Conservation (phyloP, 129 eudicot genomes). For the Oenanthe sinensis region DNA sequence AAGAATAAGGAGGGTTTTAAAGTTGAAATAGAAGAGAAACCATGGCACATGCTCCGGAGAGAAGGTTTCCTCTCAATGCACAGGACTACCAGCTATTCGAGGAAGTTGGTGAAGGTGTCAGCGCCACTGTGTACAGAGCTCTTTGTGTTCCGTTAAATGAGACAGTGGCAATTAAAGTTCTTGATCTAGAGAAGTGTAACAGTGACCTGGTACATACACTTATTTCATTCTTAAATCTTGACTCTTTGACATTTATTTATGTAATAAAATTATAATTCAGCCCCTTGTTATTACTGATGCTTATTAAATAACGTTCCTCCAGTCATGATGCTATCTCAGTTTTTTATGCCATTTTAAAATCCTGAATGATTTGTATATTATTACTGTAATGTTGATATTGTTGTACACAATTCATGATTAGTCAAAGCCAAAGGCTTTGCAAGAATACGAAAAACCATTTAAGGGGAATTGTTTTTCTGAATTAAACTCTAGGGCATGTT, state of each 20-base stretch:
- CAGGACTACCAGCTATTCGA: conserved; percentile 64
- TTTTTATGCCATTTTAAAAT: background rate
- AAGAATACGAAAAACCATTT: background rate
- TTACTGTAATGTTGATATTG: background rate
- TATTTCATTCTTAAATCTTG: background rate
- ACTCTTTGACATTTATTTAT: background rate
- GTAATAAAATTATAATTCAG: background rate
- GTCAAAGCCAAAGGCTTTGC: conserved; percentile 3
- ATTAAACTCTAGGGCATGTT: background rate
- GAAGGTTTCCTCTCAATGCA: conserved; percentile 61
- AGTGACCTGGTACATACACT: conserved; percentile 75
- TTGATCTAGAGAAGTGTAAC: conserved; percentile 89
- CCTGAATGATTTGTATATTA: background rate
- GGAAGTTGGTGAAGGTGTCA: conserved; percentile 96
- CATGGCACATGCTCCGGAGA: conserved; percentile 43
- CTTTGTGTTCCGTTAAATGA: conserved; percentile 72
- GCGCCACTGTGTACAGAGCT: conserved; percentile 87
- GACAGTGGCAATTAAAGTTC: conserved; percentile 90
- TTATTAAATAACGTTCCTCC: background rate
- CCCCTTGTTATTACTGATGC: background rate
- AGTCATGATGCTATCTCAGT: background rate
- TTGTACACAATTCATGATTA: background rate
- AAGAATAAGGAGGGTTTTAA: conserved; percentile 19
- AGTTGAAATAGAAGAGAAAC: conserved; percentile 28
- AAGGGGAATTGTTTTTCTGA: background rate